Evolutionary conservation across 805 yeast species (phyloP), one percentile per base, ranked within the genome.

Genomic region (Clavispora asparagi): DNA sequence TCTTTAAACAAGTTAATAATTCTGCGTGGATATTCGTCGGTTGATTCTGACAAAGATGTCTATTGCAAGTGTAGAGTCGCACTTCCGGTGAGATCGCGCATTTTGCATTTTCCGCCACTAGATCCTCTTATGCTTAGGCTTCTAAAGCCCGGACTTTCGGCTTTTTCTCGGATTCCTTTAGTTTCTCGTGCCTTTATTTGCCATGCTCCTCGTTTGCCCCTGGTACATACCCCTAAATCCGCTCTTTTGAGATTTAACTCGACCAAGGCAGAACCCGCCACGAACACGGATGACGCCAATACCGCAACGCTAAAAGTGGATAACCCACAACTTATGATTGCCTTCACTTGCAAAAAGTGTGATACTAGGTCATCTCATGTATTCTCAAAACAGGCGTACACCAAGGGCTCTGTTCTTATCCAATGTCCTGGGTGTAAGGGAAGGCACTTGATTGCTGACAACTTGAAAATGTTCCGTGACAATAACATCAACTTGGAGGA

Each of bases 331-430:
- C 71, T 87, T 51, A 85, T 89, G 85, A 77, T 92, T 19, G 92
- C 96, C 0, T 91, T 92, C 68, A 92, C 97, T 0, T 92, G 98
- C 67, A 92, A 90, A 62, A 80, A 81, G 53, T 92, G 98, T 66
- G 76, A 80, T 40, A 79, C 85, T 3, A 71, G 97, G 46, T 89
- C 97, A 0, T 81, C 90, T 4, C 98, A 92, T 60, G 77, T 84
- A n/a, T 85, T 92, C 59, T 85, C 96, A 6, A 91, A 91, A 55
- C 98, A 92, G 65, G 91, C 97, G 0, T 92, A 92, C 62, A 79
- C 84, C 12, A 70, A 74, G 9, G 98, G 98, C 1, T 83, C 96
- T 0, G 96, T 92, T 3, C 68, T 89, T 42, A 85, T 92, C 23
- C 89, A 88, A 58, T 92, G 98, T 62, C 98, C 98, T 0, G 87